Evolutionary conservation across 2,329 filamentous ascomycete genomes (phyloP), one percentile per base, ranked within the genome.

Genomic region (Fusarium nelsonii): DNA sequence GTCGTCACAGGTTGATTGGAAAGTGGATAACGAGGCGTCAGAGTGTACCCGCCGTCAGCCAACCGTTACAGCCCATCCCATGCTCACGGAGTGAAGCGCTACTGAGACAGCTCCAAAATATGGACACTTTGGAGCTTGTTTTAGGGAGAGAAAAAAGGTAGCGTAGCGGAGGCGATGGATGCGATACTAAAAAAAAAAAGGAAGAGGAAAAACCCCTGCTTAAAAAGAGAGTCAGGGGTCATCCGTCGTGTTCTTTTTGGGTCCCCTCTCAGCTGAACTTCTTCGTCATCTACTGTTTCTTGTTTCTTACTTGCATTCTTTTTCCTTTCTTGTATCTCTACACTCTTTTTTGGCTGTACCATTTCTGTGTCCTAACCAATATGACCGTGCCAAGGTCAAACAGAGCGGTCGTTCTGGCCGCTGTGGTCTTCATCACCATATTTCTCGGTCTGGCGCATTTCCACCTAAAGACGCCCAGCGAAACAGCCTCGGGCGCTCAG

Each of bases 371-470:
- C 15, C 8, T 20, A 20, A n/a, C 23, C 9, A 65, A 59, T 48
- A 65, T 65, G 62, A 43, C 60, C 52, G 60, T 64, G 5, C 52
- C 53, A 28, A 49, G 62, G 53, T 65, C 62, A 30, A 65, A 65
- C 46, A 48, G 60, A 59, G 60, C 62, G 18, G 62, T 65, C 45
- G 30, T 65, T 23, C 36, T 65, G 61, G 62, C 62, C 45, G 62
- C 60, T 18, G 45, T 65, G 18, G 60, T 65, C 28, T 65, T 65
- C 4, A 55, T 65, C 45, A 65, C 62, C 36, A 65, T 65, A 12
- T 65, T 65, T 43, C 60, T 65, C 20, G 62, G 62, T 11, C 54
- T 65, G 6, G 60, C 62, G 20, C 62, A 65, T 65, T 65, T 65
- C 45, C 62, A 65, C 28, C 60, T 65, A 2, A 37, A 65, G 8